A percentile compares a stretch with the other conserved stretches of the same genome.
These are phyloP conservation scores for Hypoxylon lenormandii DNA, from an alignment of 495 filamentous ascomycete species.

Conservation along the genomic window DNA sequence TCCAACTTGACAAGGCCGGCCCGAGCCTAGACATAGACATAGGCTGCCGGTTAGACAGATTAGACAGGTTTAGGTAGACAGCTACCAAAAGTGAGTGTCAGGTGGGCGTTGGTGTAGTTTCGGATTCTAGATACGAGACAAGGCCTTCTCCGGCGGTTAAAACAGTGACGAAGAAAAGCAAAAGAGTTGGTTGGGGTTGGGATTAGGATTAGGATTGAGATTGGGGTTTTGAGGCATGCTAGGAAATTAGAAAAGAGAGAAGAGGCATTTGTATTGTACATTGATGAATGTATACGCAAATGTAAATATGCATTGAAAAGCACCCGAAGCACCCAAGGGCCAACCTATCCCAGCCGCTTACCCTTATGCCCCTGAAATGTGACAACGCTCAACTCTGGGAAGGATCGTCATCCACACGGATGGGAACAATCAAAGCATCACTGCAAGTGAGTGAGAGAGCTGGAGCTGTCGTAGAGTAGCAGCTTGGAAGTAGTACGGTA, in stretches of 20 bases:
- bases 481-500: slow-evolving; percentile 17
- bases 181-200: not conserved
- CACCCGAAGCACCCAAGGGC: not conserved
- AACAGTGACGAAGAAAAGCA: slow-evolving; percentile 19
- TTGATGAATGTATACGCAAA: not conserved
- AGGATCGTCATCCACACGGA: slow-evolving; percentile 39
- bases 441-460: slow-evolving; percentile 2
- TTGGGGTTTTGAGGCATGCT: not conserved
- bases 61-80: slow-evolving; percentile 20
- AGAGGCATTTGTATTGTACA: not conserved
- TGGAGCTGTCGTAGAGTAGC: slow-evolving; percentile 31
- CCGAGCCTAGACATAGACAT: slow-evolving; percentile 39
- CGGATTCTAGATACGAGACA: slow-evolving; percentile 46
- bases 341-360: slow-evolving; percentile 18
- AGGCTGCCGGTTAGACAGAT: slow-evolving; percentile 7
- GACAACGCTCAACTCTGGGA: slow-evolving; percentile 36
- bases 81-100: slow-evolving; percentile 22
- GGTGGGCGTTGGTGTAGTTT: slow-evolving; percentile 35
- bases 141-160: slow-evolving; percentile 41
- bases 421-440: slow-evolving; percentile 27
- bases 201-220: too few species aligned
- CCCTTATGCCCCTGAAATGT: slow-evolving; percentile 34
- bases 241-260: not conserved
- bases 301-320: not conserved
- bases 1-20: slow-evolving; percentile 31